Conservation (phyloP, 2,329 filamentous ascomycete species). For the Myriosclerotinia scirpicola region DNA sequence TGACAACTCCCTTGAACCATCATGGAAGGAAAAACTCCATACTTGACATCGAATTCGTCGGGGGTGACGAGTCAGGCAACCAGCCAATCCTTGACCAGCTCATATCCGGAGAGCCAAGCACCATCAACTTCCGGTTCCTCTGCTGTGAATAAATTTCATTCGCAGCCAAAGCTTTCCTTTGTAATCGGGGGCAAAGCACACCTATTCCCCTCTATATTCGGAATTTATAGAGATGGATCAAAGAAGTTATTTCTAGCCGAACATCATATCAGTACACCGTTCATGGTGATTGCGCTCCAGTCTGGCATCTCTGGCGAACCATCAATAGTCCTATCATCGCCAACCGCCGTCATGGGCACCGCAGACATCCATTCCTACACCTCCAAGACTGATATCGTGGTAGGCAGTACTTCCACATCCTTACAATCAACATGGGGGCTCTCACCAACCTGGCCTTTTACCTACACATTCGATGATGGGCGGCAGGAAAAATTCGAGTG, state of each 20-base stretch:
- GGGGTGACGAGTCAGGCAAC: background rate
- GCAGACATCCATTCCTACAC: constrained; percentile 2
- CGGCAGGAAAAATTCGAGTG: constrained; percentile 3
- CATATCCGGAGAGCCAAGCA: constrained; percentile 6
- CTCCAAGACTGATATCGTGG: constrained; percentile 4
- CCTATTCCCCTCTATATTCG: constrained; percentile 16
- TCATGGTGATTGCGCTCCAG: constrained; percentile 1
- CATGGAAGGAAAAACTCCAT: background rate
- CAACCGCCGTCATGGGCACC: background rate
- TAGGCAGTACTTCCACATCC: background rate
- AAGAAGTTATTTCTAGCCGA: background rate
- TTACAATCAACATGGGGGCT: constrained; percentile 2
- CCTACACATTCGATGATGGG: constrained; percentile 15
- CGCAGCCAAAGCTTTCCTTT: background rate
- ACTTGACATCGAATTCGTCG: background rate
- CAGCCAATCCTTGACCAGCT: constrained; percentile 1
- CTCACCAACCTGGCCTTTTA: constrained; percentile 1
- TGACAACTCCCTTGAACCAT: too few species aligned
- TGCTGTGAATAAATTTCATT: background rate
- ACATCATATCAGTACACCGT: background rate
- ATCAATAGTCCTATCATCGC: background rate
- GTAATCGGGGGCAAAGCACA: background rate
- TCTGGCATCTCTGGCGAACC: background rate
- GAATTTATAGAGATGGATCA: constrained; percentile 6
- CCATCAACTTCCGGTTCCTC: background rate